Conservation (phyloP, 331 rosid genomes). For the Dryas integrifolia region DNA sequence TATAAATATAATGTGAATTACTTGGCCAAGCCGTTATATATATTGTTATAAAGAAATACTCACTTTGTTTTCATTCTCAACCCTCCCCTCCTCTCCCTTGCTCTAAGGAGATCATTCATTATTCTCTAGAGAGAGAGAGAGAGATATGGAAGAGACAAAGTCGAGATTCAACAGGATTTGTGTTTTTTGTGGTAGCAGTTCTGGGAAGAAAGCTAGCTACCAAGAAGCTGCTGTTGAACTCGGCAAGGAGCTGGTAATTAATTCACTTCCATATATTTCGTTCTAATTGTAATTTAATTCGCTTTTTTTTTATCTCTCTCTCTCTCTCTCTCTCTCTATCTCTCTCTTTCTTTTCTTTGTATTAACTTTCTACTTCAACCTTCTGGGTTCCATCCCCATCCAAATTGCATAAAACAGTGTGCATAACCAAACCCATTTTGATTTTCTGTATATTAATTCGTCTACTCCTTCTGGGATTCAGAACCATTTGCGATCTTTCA, state of each 20-base stretch:
- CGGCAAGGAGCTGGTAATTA: conserved; percentile 74
- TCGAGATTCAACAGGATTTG: conserved; percentile 89
- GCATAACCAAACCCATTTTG: too few relatives aligned
- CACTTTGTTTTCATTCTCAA: conserved; percentile 40
- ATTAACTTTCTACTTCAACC: neutral
- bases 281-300: neutral
- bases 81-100: neutral
- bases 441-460: neutral
- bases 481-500: neutral
- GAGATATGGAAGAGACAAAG: conserved; percentile 66
- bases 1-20: neutral
- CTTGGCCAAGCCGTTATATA: conserved; percentile 26
- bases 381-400: neutral
- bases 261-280: neutral
- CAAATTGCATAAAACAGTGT: neutral
- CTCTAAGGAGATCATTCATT: conserved; percentile 13
- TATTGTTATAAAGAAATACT: conserved; percentile 6
- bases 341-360: neutral
- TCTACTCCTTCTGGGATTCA: neutral
- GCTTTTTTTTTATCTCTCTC: neutral
- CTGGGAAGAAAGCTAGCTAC: conserved; percentile 89
- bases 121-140: conserved; percentile 18
- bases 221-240: conserved; percentile 94
- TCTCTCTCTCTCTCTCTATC: neutral
- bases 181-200: conserved; percentile 95